Evolutionary conservation across 1,284 basidiomycete genomes (phyloP).

Genomic region (Ustilago hordei): DNA sequence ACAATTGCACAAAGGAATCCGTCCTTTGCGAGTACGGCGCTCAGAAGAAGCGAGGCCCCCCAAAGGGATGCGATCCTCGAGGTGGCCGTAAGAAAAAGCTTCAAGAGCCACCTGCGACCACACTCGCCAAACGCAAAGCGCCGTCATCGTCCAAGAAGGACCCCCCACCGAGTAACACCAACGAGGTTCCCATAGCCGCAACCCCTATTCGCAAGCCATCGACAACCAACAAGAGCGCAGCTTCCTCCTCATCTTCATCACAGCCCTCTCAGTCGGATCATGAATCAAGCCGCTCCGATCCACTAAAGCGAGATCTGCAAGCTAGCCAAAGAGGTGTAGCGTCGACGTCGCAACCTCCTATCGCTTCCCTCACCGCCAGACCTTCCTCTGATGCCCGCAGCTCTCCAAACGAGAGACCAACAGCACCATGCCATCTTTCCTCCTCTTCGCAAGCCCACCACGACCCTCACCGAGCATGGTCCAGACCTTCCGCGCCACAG

Average conservation of each 20-base stretch:
- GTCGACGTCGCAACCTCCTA: slow-evolving; percentile 11
- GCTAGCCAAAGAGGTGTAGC: neutral
- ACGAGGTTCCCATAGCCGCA: neutral
- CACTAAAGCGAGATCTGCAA: neutral
- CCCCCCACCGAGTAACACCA: neutral
- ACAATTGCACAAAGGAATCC: slow-evolving; percentile 37
- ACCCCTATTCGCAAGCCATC: slow-evolving; percentile 3
- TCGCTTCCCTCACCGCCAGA: slow-evolving; percentile 14
- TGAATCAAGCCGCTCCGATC: neutral
- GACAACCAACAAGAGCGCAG: neutral
- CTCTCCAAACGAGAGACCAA: slow-evolving; percentile 3
- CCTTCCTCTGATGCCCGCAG: slow-evolving; percentile 15
- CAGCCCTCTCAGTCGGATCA: neutral
- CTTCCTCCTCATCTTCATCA: neutral
- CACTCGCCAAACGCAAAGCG: slow-evolving; percentile 7
- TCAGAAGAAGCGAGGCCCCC: slow-evolving; percentile 51
- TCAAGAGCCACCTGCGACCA: neutral
- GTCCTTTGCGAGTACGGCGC: slow-evolving; percentile 36
- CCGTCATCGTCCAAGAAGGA: neutral
- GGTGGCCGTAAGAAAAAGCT: slow-evolving; percentile 47
- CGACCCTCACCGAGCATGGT: slow-evolving; percentile 13
- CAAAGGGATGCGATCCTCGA: slow-evolving; percentile 45
- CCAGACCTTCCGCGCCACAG: slow-evolving; percentile 8
- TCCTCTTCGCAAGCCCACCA: neutral
- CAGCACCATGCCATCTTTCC: neutral